Percentiles rank a stretch among this genome's conserved stretches.
phyloP scores from a whole-genome alignment of 2,329 filamentous ascomycete species.

The Verticillium longisporum region DNA sequence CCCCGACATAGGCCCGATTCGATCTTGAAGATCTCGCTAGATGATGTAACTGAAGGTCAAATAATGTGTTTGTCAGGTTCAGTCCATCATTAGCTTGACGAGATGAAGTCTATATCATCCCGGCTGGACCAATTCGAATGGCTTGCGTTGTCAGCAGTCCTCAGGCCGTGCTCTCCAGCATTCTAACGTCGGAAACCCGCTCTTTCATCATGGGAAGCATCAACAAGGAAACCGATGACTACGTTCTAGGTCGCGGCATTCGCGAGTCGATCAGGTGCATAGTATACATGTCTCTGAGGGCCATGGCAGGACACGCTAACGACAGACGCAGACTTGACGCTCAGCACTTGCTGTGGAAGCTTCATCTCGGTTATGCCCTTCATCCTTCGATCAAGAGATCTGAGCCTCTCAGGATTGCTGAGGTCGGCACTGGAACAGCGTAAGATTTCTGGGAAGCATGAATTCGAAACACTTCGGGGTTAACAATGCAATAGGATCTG shows the following conservation, averaged over 20 bases:
- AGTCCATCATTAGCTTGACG: too few species aligned
- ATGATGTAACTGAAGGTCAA: too few species aligned
- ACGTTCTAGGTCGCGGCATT: background rate
- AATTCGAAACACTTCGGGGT: background rate
- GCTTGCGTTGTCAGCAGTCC: too few species aligned
- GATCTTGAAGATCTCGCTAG: too few species aligned
- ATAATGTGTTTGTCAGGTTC: too few species aligned
- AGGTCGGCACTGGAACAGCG: background rate
- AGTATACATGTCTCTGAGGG: background rate
- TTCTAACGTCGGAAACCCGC: too few species aligned
- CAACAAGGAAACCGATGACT: background rate
- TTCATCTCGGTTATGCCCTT: background rate
- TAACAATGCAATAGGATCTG: background rate
- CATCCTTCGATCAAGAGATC: background rate
- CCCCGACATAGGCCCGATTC: too few species aligned
- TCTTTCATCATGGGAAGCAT: background rate
- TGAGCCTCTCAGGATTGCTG: background rate
- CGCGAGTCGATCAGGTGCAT: background rate
- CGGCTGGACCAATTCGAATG: too few species aligned
- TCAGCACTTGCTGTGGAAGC: background rate
- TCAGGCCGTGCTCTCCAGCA: too few species aligned
- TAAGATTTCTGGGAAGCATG: background rate
- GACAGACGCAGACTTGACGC: background rate
- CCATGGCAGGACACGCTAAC: background rate
- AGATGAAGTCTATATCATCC: too few species aligned